A percentile compares a stretch with the other conserved stretches of the same genome.
phyloP scores from a whole-genome alignment of 176 grass and related monocot genomes.

The Paspalum notatum region DNA sequence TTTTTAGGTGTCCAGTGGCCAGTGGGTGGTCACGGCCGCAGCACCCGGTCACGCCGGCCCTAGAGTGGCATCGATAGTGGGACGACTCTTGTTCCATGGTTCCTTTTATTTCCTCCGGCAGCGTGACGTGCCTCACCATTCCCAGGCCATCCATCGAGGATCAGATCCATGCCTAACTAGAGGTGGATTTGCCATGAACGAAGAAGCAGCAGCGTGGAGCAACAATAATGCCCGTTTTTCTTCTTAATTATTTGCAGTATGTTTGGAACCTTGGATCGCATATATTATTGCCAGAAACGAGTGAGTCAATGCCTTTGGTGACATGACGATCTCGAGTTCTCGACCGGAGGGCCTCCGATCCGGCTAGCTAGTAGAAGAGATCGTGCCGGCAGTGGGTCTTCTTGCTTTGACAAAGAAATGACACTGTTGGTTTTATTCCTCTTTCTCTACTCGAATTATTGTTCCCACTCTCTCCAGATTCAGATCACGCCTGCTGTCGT shows the following conservation, averaged over 20 bases:
- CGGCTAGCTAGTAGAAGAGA: not conserved
- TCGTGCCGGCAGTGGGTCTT: not conserved
- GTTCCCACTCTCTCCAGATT: not conserved
- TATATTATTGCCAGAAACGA: not conserved
- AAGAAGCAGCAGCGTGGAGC: too few relatives aligned
- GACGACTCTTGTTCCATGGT: not conserved
- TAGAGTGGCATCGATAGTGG: slow-evolving; percentile 20
- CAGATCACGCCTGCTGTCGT: not conserved
- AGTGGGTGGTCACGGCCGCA: slow-evolving; percentile 6
- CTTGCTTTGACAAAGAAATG: not conserved
- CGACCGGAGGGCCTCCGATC: not conserved
- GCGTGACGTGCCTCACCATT: not conserved
- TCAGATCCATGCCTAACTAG: too few relatives aligned
- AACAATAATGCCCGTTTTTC: too few relatives aligned
- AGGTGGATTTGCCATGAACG: not conserved
- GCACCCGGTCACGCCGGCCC: not conserved
- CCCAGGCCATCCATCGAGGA: not conserved
- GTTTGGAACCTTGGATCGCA: too few relatives aligned
- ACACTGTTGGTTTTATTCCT: not conserved
- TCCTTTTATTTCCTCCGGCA: not conserved
- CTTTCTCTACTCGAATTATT: not conserved
- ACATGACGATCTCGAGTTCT: not conserved
- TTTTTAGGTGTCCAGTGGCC: not conserved
- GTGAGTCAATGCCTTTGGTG: not conserved
- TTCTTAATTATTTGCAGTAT: too few relatives aligned